Conservation (phyloP, 345 rosid genomes). For the Gossypium turneri region DNA sequence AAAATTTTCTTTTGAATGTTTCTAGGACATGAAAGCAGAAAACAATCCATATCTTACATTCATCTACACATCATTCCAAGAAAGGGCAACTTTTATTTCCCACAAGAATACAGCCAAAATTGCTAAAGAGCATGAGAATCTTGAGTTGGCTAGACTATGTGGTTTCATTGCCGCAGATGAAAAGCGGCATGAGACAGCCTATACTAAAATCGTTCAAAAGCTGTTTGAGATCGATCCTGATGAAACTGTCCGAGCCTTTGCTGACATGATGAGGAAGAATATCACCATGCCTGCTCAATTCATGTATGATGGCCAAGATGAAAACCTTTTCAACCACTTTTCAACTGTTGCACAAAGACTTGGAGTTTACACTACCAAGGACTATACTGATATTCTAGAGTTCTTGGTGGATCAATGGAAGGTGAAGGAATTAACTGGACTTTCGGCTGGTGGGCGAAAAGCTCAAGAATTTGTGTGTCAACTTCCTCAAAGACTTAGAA, state of each 20-base stretch:
- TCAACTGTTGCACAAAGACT: conserved; percentile 83
- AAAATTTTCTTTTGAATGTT: not conserved
- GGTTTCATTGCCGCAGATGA: conserved; percentile 86
- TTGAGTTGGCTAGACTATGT: conserved; percentile 74
- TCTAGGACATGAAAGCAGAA: conserved; percentile 70
- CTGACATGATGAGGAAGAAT: conserved; percentile 96
- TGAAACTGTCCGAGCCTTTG: conserved; percentile 60
- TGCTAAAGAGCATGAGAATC: conserved; percentile 73
- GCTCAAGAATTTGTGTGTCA: conserved; percentile 84
- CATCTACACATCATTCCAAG: conserved; percentile 94
- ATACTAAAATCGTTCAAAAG: conserved; percentile 82
- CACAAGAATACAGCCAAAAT: conserved; percentile 89
- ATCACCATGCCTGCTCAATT: conserved; percentile 93
- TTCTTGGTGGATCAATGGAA: conserved; percentile 83
- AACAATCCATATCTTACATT: conserved; percentile 85
- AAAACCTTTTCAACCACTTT: conserved; percentile 68
- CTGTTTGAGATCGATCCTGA: conserved; percentile 83
- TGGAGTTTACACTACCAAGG: conserved; percentile 78
- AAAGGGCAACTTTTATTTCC: conserved; percentile 90
- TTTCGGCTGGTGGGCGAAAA: conserved; percentile 65
- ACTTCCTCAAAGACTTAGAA: conserved; percentile 64
- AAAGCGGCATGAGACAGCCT: conserved; percentile 92
- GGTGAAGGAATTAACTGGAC: conserved; percentile 55
- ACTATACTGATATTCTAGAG: conserved; percentile 82
- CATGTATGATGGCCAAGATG: conserved; percentile 76